phyloP scores from a whole-genome alignment of 371 early-diverging fungal species.

The Encephalitozoon intestinalis region DNA sequence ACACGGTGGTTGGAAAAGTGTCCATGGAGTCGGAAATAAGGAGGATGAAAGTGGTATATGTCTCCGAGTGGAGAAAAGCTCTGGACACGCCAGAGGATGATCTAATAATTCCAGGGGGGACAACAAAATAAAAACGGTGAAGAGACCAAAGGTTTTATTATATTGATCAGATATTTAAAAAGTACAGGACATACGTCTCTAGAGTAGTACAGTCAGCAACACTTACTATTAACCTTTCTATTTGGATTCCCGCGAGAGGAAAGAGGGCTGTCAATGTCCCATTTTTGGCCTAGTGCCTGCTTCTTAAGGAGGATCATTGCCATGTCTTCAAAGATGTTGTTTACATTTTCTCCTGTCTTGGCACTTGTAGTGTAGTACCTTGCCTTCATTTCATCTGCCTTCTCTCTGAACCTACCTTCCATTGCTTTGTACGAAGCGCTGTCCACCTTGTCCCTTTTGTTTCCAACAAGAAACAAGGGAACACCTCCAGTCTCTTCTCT shows the following conservation, averaged over 20 bases:
- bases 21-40: background rate
- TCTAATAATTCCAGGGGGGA: background rate
- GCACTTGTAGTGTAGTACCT: conserved; percentile 53
- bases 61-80: background rate
- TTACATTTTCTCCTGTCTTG: conserved; percentile 58
- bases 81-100: background rate
- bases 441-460: conserved; percentile 82
- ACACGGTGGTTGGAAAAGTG: conserved; percentile 4
- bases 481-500: conserved; percentile 79
- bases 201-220: conserved; percentile 2
- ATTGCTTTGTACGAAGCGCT: background rate
- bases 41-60: background rate
- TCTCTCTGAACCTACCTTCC: background rate
- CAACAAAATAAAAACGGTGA: background rate
- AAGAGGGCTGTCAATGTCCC: background rate
- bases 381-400: conserved; percentile 17
- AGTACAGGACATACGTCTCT: background rate
- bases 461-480: conserved; percentile 74
- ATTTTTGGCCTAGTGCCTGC: background rate
- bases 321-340: conserved; percentile 54
- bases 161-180: background rate
- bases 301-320: conserved; percentile 17
- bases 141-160: background rate
- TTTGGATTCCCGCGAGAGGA: background rate
- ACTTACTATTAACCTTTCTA: conserved; percentile 9